Conservation (phyloP, 352 stramenopile genomes). For the Thraustotheca clavata region DNA sequence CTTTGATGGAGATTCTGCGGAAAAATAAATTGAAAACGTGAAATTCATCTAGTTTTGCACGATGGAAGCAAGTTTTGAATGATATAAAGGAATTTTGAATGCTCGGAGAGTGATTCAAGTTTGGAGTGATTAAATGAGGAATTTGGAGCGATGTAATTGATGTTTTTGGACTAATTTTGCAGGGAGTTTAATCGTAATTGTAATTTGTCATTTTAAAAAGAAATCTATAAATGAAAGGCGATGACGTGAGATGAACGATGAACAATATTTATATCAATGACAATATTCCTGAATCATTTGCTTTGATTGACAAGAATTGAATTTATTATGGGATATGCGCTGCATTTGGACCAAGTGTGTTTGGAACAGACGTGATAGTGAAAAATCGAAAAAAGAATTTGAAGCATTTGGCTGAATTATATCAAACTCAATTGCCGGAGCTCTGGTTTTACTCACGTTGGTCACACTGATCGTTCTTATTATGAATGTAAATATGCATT, state of each 20-base stretch:
- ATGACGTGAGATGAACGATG: neutral
- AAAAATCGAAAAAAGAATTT: neutral
- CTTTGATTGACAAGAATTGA: neutral
- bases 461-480: neutral
- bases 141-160: no score
- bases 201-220: neutral
- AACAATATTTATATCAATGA: neutral
- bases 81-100: no score
- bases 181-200: neutral
- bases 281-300: neutral
- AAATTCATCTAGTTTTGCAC: no score
- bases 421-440: neutral
- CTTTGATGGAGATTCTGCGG: no score
- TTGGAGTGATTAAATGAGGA: no score
- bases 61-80: no score
- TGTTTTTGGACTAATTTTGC: no score
- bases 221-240: neutral
- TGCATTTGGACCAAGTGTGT: neutral
- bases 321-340: neutral
- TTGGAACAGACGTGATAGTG: neutral
- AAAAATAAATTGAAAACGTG: no score
- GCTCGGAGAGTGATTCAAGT: no score
- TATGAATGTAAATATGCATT: neutral
- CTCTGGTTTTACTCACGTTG: neutral
- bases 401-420: neutral